Base-by-base conservation (phyloP, 768 basidiomycete genomes). In the Mycena capillaripes region DNA sequence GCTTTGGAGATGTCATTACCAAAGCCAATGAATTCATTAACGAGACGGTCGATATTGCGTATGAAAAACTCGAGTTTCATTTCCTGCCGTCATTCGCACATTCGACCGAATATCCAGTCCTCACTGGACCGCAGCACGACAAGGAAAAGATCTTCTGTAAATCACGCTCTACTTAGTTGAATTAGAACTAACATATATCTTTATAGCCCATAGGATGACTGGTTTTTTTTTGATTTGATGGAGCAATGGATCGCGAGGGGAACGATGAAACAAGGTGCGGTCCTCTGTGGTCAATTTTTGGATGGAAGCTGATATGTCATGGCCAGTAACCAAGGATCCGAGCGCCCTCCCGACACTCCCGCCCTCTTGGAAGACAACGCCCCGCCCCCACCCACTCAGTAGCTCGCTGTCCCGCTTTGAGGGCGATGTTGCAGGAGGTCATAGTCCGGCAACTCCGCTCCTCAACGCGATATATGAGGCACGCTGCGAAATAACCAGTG, bases 401-500 rank as follows among this genome's bases (percentile, higher is more conserved):
- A 56, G n/a, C 12, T 61, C 9, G 11, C 14, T 70, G 30, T 42
- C 69, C 3, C 69, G 69, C 8, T 70, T 70, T n/a, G 27, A 53
- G n/a, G n/a, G n/a, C 12, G 48, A n/a, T 11, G 29, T 3, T 4
- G 30, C 30, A 29, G 30, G 14, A 3, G 38, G 14, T 2, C 50
- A 3, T 11, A 23, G 19, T 14, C n/a, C 3, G 9, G 8, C 25
- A 4, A 48, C 38, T 17, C 34, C 58, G 19, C 34, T 59, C 19
- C 21, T 21, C 27, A 4, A 11, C 2, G 32, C 44, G 14, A 56
- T 70, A 27, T 63, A 63, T 48, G 72, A 61, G 11, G 72, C 72
- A 34, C 72, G 72, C 52, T 73, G 72, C 67, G 67, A 73, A 29
- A 65, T 69, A 16, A 46, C 62, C 11, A 63, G 60, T 57, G 67